Base-by-base conservation (phyloP, 1,139 yeast species). In the Scheffersomyces insectosa region DNA sequence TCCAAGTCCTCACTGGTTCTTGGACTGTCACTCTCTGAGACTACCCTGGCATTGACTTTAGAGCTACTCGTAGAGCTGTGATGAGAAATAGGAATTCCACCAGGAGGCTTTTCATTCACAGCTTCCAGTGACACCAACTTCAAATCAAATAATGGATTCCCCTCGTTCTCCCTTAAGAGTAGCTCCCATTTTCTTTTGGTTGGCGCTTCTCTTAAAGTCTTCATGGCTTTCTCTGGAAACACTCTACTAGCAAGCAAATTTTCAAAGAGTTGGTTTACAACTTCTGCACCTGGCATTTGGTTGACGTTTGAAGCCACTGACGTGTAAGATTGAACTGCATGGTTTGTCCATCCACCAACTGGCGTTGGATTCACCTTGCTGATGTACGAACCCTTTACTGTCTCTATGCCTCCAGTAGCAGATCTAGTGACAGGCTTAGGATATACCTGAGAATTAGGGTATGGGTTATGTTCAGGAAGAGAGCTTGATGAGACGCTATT, bases 151-250 rank as follows among this genome's bases (percentile, higher is more conserved):
- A 60, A 60, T 3, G 61, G 46, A 47, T 72, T 72, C 5, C 68
- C 62, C 47, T 72, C 77, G 47, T 62, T 66, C 47, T 75, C 79
- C 38, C 73, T 54, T 16, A 74, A 50, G n/a, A 75, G 54, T 11
- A 75, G 54, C 47, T 75, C 79, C 79, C 79, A 75, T 51, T 75
- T 75, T 28, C 80, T 49, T 42, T 59, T 62, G 1, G 67, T 57
- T 2, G 75, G 60, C 45, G 62, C 70, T 13, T 62, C 65, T 35
- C 66, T 44, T 36, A 71, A 54, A 1, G 68, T 56, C 35, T 54
- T 57, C 13, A 69, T 47, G 1, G 76, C 74, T 32, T 60, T 58
- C 2, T 61, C 69, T 1, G 75, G 61, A 43, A 75, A 73, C 0
- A 62, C 75, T 42, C 79, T 51, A 1, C 62, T 63, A 11, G 75